A percentile compares a stretch with the other conserved stretches of the same genome.
These are phyloP conservation scores for Calonectria hawksworthii DNA, from an alignment of 2,329 filamentous ascomycete species.

Conservation along the genomic window DNA sequence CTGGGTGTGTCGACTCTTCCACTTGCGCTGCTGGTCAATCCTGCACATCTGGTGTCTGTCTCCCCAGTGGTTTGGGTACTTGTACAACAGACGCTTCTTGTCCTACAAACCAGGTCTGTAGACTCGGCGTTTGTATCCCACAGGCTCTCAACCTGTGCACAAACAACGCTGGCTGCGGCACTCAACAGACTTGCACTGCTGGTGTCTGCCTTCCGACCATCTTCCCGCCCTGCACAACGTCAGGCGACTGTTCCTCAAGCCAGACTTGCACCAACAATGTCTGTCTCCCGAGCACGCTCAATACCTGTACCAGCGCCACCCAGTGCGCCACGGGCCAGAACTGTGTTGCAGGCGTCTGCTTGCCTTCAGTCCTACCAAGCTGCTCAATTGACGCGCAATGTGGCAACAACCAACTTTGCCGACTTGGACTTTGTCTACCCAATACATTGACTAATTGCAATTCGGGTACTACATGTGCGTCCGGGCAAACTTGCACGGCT, in stretches of 20 bases:
- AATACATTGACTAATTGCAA: not conserved
- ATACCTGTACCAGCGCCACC: not conserved
- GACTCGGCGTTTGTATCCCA: constrained; percentile 20
- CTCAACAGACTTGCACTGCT: not conserved
- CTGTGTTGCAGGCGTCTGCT: constrained; percentile 19
- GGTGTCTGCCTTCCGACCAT: constrained; percentile 8
- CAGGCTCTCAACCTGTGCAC: not conserved
- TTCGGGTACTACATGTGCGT: not conserved
- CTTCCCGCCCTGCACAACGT: constrained; percentile 1
- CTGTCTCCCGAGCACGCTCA: constrained; percentile 14
- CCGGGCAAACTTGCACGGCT: constrained; percentile 7
- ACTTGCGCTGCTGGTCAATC: constrained; percentile 3
- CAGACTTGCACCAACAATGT: constrained; percentile 18
- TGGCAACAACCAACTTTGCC: constrained; percentile 4
- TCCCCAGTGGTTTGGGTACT: not conserved
- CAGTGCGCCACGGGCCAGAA: constrained; percentile 9
- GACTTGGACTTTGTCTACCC: constrained; percentile 20
- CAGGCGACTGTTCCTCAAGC: not conserved
- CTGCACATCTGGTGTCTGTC: constrained; percentile 12
- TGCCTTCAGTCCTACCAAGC: constrained; percentile 10
- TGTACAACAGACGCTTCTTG: constrained; percentile 11
- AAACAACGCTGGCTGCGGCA: constrained; percentile 9
- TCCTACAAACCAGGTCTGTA: not conserved
- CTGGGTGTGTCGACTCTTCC: not conserved
- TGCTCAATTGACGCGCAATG: constrained; percentile 22